Evolutionary conservation across 2,329 filamentous ascomycete genomes (phyloP), one percentile per base, ranked within the genome.

Genomic region (Ceratocystis variospora): DNA sequence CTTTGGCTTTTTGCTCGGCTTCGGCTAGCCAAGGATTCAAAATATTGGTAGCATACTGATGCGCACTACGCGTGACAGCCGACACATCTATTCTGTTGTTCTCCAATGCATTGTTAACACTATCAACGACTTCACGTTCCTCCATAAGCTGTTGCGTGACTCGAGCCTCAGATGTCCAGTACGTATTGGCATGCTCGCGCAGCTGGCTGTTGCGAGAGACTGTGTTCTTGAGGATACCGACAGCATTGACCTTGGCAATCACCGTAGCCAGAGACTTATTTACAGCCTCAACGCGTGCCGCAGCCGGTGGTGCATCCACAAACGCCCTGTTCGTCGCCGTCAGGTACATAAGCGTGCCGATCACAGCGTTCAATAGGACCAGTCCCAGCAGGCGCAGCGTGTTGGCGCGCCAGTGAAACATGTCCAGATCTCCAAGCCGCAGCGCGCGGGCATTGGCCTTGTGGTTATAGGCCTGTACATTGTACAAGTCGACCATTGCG

Each of bases 241-340:
- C 77, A 0, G 88, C 89, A 70, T 83, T 85, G 68, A 96, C 74
- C 74, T 87, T 90, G 65, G 83, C 81, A 73, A 85, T 82, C 12
- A 83, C 79, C 4, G 76, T 76, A 55, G 84, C 81, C 62, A 96
- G 74, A 2, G 78, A 75, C 62, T 81, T 78, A 62, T 83, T 80
- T 1, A 79, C 77, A 1, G 75, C 71, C 70, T 90, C 86, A 53
- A 95, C 76, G 68, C 89, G 84, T 73, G 89, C 85, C 0, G 85
- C 82, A 0, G 85, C 74, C 0, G 81, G 78, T 0, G 83, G 81
- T 15, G 85, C 83, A 61, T 79, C 77, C 25, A 84, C 82, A 70
- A 95, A 89, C 68, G 88, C 87, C 22, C 91, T 85, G 72, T 92
- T 87, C 3, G 94, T 96, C 17, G 85, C 83, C 2, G 87, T 86